phyloP scores from a whole-genome alignment of 495 filamentous ascomycete genomes.

The Melanomma pulvis-pyrius region DNA sequence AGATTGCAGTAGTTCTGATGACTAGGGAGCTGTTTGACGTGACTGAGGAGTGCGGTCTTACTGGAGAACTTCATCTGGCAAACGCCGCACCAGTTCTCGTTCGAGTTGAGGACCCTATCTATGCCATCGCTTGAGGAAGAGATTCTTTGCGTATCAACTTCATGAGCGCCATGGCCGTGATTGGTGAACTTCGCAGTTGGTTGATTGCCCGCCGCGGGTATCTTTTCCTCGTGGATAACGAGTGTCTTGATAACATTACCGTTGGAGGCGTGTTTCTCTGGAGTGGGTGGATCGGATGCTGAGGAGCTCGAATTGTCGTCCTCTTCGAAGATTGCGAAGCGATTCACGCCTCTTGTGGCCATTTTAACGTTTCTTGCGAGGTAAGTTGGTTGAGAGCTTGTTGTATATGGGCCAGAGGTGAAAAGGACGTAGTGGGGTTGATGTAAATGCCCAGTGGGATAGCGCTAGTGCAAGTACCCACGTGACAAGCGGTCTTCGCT shows the following conservation, averaged over 20 bases:
- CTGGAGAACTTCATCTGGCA: neutral
- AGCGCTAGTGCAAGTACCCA: no score
- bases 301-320: neutral
- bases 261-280: neutral
- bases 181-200: neutral
- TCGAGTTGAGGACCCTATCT: neutral
- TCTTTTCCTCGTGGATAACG: neutral
- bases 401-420: neutral
- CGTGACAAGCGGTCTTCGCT: no score
- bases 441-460: neutral
- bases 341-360: neutral
- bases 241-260: neutral
- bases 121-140: neutral
- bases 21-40: slow-evolving; percentile 10
- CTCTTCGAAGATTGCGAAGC: slow-evolving; percentile 14
- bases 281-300: neutral
- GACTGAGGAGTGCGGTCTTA: slow-evolving; percentile 7
- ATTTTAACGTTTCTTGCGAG: neutral
- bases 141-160: neutral
- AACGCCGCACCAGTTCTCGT: slow-evolving; percentile 24
- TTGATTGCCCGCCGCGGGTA: neutral
- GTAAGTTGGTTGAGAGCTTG: neutral
- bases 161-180: neutral
- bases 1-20: slow-evolving; percentile 35
- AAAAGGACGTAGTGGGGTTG: neutral